Evolutionary conservation across 768 basidiomycete species (phyloP).

Genomic region (Rhodocollybia butyracea): DNA sequence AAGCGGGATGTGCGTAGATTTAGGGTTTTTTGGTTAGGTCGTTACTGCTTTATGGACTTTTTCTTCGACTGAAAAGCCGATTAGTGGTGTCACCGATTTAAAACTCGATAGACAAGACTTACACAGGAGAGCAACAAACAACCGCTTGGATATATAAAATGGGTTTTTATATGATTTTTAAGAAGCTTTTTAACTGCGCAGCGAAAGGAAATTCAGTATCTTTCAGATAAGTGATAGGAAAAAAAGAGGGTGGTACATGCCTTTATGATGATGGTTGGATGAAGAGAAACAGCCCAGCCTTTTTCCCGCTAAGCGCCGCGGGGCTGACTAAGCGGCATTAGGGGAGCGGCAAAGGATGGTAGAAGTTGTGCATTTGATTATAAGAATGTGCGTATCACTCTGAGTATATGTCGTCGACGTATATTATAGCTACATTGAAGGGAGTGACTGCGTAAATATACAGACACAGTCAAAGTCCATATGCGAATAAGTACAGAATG

Average conservation of each 20-base stretch:
- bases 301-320: no score
- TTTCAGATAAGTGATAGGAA: no score
- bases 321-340: no score
- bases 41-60: constrained; percentile 93
- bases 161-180: constrained; percentile 72
- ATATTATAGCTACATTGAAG: no score
- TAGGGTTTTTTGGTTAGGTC: constrained; percentile 49
- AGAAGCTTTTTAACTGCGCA: constrained; percentile 57
- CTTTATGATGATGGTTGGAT: constrained; percentile 69
- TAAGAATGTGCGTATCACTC: no score
- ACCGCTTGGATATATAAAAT: constrained; percentile 66
- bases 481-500: not conserved
- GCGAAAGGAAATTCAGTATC: constrained; percentile 14
- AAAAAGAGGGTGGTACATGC: constrained; percentile 33
- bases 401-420: no score
- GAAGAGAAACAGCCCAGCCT: no score
- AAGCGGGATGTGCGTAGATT: constrained; percentile 6
- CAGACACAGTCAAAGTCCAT: not conserved
- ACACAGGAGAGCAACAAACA: constrained; percentile 75
- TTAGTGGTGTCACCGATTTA: constrained; percentile 14
- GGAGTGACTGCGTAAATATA: not conserved
- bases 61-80: constrained; percentile 49
- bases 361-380: no score
- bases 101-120: constrained; percentile 24
- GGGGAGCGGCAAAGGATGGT: no score